phyloP scores from a whole-genome alignment of 768 basidiomycete species.

The Daedaleopsis nitida region DNA sequence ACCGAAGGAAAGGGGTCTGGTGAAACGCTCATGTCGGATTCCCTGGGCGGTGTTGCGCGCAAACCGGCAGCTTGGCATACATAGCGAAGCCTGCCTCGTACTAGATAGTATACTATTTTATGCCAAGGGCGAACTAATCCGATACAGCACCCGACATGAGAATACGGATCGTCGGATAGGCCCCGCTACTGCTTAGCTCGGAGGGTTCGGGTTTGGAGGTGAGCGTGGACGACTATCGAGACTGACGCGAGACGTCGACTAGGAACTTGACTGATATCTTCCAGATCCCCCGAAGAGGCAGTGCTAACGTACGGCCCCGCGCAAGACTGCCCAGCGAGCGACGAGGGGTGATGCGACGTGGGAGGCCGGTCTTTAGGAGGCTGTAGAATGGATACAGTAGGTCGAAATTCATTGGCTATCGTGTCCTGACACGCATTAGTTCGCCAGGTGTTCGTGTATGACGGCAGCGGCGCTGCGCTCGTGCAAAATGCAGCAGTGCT shows the following conservation, averaged over 20 bases:
- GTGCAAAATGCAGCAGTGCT: background rate
- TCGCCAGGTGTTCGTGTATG: background rate
- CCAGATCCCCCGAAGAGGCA: background rate
- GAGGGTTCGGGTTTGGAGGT: background rate
- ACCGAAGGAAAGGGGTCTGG: no score
- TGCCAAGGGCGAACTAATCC: no score
- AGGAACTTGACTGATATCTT: background rate
- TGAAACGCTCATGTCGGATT: background rate
- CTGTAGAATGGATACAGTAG: background rate
- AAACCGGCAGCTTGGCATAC: background rate
- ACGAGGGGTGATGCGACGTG: background rate
- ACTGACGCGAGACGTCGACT: background rate
- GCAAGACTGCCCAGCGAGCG: no score
- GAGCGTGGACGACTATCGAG: background rate
- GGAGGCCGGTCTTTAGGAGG: background rate
- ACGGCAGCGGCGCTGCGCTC: background rate
- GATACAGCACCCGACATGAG: no score
- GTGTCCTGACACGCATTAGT: background rate
- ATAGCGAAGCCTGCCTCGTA: no score
- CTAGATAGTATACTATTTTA: no score
- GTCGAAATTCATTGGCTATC: background rate
- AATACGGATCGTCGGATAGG: no score
- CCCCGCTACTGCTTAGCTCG: no score
- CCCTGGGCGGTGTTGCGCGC: background rate
- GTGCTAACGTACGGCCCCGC: background rate